Conservation (phyloP, 352 stramenopile genomes). For the Aphanomyces astaci region DNA sequence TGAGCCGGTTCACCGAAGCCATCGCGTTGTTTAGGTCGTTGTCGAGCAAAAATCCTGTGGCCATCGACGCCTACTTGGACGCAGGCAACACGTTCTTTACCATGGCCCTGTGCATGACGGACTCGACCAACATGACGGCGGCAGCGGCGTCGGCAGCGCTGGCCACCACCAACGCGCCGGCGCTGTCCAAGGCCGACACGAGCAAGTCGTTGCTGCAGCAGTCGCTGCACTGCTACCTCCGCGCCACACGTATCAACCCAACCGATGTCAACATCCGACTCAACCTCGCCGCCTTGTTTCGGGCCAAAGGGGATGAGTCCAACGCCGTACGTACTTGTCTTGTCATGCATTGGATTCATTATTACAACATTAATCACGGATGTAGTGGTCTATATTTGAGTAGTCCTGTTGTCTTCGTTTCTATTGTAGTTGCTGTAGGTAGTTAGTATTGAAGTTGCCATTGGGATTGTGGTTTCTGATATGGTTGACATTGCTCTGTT, state of each 20-base stretch:
- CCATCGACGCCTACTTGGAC: conserved; percentile 56
- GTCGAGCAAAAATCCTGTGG: conserved; percentile 46
- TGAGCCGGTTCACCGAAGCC: conserved; percentile 59
- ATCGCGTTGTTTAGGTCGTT: conserved; percentile 39
- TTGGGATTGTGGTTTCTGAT: too few species aligned
- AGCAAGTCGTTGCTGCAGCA: conserved; percentile 33
- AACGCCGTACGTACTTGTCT: conserved; percentile 35
- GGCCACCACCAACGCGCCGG: not conserved
- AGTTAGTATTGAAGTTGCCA: too few species aligned
- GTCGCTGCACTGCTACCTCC: conserved; percentile 61
- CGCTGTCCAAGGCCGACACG: conserved; percentile 37
- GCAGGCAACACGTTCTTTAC: conserved; percentile 76
- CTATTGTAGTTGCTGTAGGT: too few species aligned
- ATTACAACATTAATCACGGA: too few species aligned
- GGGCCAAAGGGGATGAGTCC: conserved; percentile 35
- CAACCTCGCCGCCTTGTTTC: conserved; percentile 61
- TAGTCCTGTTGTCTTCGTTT: too few species aligned
- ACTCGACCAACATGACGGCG: not conserved
- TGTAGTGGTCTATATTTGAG: too few species aligned
- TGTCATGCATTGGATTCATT: too few species aligned
- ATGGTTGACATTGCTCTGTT: too few species aligned
- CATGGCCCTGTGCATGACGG: conserved; percentile 32
- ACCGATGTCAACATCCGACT: conserved; percentile 51
- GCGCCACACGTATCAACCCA: conserved; percentile 48
- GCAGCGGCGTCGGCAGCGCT: not conserved